Evolutionary conservation across 2,329 filamentous ascomycete genomes (phyloP).

Genomic region (Penicillium oxalicum): DNA sequence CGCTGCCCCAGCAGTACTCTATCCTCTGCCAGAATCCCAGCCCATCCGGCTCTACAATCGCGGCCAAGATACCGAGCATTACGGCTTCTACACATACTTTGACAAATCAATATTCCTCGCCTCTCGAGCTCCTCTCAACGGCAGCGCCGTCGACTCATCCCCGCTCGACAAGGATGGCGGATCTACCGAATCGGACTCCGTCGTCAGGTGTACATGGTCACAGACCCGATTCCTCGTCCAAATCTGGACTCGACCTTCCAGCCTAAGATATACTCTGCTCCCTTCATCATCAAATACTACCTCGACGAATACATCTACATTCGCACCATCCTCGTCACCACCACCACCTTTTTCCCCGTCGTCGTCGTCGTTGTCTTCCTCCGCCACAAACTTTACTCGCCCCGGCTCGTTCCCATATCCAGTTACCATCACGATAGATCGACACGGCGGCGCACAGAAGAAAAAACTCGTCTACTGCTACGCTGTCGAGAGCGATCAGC

Average conservation of each 20-base stretch:
- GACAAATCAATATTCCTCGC: slow-evolving; percentile 79
- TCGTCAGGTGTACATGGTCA: slow-evolving; percentile 52
- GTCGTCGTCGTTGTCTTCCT: slow-evolving; percentile 21
- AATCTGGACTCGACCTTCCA: slow-evolving; percentile 54
- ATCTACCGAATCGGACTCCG: slow-evolving; percentile 41
- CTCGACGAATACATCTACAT: slow-evolving; percentile 16
- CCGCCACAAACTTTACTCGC: slow-evolving; percentile 43
- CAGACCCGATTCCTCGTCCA: slow-evolving; percentile 57
- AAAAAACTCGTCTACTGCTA: slow-evolving; percentile 59
- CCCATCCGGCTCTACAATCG: slow-evolving; percentile 82
- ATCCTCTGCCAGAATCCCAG: slow-evolving; percentile 64
- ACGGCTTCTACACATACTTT: slow-evolving; percentile 90
- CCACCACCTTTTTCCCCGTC: slow-evolving; percentile 12
- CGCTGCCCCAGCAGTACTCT: slow-evolving; percentile 63
- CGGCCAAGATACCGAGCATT: slow-evolving; percentile 73
- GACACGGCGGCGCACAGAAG: slow-evolving; percentile 51
- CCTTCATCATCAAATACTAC: slow-evolving; percentile 6
- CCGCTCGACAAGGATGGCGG: slow-evolving; percentile 49
- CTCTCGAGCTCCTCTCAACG: slow-evolving; percentile 47
- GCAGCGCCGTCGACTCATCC: slow-evolving; percentile 33
- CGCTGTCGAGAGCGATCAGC: slow-evolving; percentile 45
- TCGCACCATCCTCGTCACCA: slow-evolving; percentile 7
- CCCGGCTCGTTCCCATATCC: slow-evolving; percentile 58
- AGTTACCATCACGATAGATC: slow-evolving; percentile 54
- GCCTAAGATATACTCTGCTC: slow-evolving; percentile 25